Base-by-base conservation (phyloP, 306 rosid genomes). In the Vigna mungo region DNA sequence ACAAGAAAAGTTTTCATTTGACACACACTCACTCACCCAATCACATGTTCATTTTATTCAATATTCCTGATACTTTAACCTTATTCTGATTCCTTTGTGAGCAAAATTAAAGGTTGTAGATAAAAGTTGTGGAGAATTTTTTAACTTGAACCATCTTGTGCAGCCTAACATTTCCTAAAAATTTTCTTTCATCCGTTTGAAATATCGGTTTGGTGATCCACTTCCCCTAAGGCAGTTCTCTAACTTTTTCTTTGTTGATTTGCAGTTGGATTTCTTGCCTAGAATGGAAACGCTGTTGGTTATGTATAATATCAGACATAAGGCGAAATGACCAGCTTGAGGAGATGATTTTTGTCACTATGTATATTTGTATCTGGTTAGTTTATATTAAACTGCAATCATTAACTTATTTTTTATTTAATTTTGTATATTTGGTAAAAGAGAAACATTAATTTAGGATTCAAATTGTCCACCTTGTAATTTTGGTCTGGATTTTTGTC, bases 281-380 rank as follows among this genome's bases (percentile, higher is more conserved):
- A 61, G 87, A 76, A 71, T 2, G 72, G 73, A 62, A 37, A 20
- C 52, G 76, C 68, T 16, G 46, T 75, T 56, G 67, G 82, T 68
- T 77, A 58, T 68, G 85, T 59, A 59, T 46, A 51, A 59, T 46
- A 51, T 49, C 37, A 27, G 65, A 56, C 34, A 44, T 58, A 68
- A 63, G 54, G 83, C 56, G 44, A 32, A 76, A 68, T 81, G 44
- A 36, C 49, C 74, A 51, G 4, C 39, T 46, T 51, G 48, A 43
- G 34, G 56, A 68, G 20, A 71, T 20, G 4, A 9, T 21, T 30
- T 66, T 52, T 53, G 12, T 72, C n/a, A 36, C 77, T 14, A 53
- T 68, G 62, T 55, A 32, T 18, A 55, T 20, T 34, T 11, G 48
- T 17, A 49, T 49, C 16, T 59, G 34, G 27, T 46, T 73, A 80